Evolutionary conservation across 1,284 basidiomycete genomes (phyloP), one percentile per base, ranked within the genome.

Genomic region (Ganoderma sinense): DNA sequence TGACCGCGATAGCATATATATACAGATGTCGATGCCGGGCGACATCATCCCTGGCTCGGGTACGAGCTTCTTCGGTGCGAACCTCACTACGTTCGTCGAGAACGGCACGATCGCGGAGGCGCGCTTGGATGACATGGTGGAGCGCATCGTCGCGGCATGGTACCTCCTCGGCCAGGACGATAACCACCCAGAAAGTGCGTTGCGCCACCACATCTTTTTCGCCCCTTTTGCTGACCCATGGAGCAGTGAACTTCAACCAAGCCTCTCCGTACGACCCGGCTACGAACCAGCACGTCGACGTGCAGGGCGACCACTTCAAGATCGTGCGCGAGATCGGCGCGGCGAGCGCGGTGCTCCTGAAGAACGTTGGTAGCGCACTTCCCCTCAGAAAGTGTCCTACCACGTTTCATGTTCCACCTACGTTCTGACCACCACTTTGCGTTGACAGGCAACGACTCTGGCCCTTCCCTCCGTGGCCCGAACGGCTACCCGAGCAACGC

Each of bases 301-400:
- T 95, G 0, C 90, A 93, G 76, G 87, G 80, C 23, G 36, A 39
- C 8, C 36, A 39, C 36, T 39, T 39, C 36, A 39, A 39, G 36
- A 0, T 39, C 8, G 36, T 39, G 36, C 36, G 36, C 8, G 36
- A 39, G 2, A 2, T 39, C 2, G 36, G 36, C 6, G 36, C 36
- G 0, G 91, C 92, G 0, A 92, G 92, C 58, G 91, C 89, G 1
- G 91, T 96, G 11, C 83, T 97, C 33, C 85, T 97, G 68, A 97
- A 97, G 87, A 97, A 97, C 78, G 82, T 81, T 29, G 83, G 86
- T 40, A 80, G 81, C 3, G 86, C 88, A 2, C 83, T 96, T 23
- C 94, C 95, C 0, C 82, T 96, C 29, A 83, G 85, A 68, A 87
- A 85, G 69, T n/a, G n/a, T n/a, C n/a, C n/a, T n/a, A 33, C 20